Conservation (phyloP, 805 yeast species). For the Lipomyces lipofer region DNA sequence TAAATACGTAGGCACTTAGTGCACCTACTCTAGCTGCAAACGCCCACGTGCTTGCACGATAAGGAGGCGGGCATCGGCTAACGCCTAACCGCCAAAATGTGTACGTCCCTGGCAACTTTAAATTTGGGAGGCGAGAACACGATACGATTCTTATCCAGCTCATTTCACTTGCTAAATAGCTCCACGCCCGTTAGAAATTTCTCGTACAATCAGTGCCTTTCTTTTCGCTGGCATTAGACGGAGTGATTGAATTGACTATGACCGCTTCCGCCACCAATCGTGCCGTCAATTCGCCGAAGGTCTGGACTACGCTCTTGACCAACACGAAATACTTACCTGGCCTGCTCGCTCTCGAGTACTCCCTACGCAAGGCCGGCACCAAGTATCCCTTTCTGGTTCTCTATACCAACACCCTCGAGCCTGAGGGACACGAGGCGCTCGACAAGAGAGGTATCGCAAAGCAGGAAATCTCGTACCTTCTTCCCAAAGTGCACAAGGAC, state of each 20-base stretch:
- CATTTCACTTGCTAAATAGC: no score
- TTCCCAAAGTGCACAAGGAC: constrained; percentile 48
- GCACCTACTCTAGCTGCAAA: no score
- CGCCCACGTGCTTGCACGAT: no score
- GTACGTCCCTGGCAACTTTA: no score
- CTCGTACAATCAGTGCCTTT: no score
- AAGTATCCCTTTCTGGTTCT: constrained; percentile 55
- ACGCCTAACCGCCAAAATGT: no score
- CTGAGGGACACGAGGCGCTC: constrained; percentile 46
- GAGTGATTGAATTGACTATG: not conserved
- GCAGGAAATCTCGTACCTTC: constrained; percentile 45
- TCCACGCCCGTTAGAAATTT: no score
- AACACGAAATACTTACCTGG: constrained; percentile 54
- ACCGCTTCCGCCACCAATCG: constrained; percentile 14
- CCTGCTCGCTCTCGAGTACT: constrained; percentile 51
- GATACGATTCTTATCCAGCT: no score
- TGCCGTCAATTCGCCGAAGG: constrained; percentile 35
- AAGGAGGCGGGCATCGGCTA: no score
- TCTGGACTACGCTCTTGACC: constrained; percentile 61
- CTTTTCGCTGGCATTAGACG: not conserved
- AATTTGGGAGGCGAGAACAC: no score
- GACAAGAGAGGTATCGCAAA: constrained; percentile 46
- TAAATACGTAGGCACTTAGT: no score
- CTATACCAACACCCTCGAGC: constrained; percentile 51
- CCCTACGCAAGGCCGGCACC: constrained; percentile 47